Conservation (phyloP, 2,329 filamentous ascomycete genomes). For the Magnaporthiopsis rhizophila region DNA sequence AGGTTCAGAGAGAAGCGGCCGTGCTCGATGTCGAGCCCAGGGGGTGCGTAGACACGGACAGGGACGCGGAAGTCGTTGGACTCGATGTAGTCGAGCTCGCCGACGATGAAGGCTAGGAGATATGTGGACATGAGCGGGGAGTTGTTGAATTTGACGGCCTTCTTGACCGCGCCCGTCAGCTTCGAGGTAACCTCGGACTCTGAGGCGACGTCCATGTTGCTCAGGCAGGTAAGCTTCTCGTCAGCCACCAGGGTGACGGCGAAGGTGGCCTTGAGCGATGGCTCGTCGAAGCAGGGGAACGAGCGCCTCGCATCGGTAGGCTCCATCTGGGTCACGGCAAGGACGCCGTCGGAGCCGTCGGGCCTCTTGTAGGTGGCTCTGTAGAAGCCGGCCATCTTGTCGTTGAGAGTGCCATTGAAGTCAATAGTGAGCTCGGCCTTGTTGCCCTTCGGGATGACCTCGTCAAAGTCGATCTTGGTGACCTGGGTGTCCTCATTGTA, state of each 20-base stretch:
- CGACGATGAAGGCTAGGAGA: constrained; percentile 86
- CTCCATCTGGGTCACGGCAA: constrained; percentile 95
- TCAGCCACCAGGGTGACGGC: constrained; percentile 87
- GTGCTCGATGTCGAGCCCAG: constrained; percentile 82
- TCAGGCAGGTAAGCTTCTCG: constrained; percentile 82
- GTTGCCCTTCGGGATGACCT: constrained; percentile 62
- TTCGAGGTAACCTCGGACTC: constrained; percentile 65
- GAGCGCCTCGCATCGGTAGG: constrained; percentile 86
- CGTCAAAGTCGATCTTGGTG: constrained; percentile 70
- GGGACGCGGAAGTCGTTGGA: constrained; percentile 86
- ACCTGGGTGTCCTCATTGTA: constrained; percentile 76
- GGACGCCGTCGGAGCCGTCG: constrained; percentile 69
- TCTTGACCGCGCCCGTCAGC: constrained; percentile 57
- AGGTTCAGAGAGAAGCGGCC: constrained; percentile 86
- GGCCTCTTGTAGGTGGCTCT: constrained; percentile 82
- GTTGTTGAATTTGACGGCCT: constrained; percentile 85
- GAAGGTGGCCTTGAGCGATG: constrained; percentile 86
- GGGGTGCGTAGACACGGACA: constrained; percentile 87
- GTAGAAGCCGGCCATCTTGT: constrained; percentile 87
- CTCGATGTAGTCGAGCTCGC: constrained; percentile 90
- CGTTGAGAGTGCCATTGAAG: constrained; percentile 73
- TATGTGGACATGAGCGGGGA: constrained; percentile 96
- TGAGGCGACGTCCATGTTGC: constrained; percentile 90
- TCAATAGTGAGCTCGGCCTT: constrained; percentile 72
- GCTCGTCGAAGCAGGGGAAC: constrained; percentile 96